A percentile compares a stretch with the other conserved stretches of the same genome.
Conservation (phyloP, 2,329 filamentous ascomycete species). For the Paecilomyces fulvus region DNA sequence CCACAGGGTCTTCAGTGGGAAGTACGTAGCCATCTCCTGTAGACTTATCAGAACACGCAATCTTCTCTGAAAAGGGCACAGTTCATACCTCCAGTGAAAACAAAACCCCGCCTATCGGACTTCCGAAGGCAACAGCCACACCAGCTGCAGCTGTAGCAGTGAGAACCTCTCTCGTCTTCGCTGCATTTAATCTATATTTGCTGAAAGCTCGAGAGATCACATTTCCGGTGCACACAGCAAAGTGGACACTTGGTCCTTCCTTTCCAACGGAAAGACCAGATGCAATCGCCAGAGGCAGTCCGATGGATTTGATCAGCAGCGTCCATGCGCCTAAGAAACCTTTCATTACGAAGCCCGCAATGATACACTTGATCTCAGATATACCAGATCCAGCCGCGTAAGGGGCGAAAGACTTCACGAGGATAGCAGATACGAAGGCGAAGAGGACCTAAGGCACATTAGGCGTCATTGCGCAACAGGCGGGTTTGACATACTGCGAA, state of each 20-base stretch:
- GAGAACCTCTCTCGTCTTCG: constrained; percentile 89
- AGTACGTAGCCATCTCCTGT: constrained; percentile 87
- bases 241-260: constrained; percentile 97
- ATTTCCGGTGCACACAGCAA: constrained; percentile 94
- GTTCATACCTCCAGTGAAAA: constrained; percentile 70
- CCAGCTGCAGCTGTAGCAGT: constrained; percentile 92
- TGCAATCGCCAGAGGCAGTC: constrained; percentile 81
- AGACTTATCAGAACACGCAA: constrained; percentile 9
- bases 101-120: constrained; percentile 90
- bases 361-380: constrained; percentile 98
- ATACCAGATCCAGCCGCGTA: constrained; percentile 96
- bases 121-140: constrained; percentile 93
- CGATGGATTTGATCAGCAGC: constrained; percentile 86
- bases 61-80: background rate
- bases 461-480: background rate
- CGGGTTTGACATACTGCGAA: constrained; percentile 56
- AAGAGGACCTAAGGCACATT: constrained; percentile 54
- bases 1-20: constrained; percentile 96
- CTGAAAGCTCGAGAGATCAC: constrained; percentile 88
- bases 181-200: constrained; percentile 85
- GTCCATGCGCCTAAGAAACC: constrained; percentile 91
- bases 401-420: constrained; percentile 87
- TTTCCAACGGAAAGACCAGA: constrained; percentile 93
- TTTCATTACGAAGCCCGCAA: constrained; percentile 98
- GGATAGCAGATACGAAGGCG: constrained; percentile 68